Evolutionary conservation across 306 rosid species (phyloP), one percentile per base, ranked within the genome.

Genomic region (Lotus japonicus): DNA sequence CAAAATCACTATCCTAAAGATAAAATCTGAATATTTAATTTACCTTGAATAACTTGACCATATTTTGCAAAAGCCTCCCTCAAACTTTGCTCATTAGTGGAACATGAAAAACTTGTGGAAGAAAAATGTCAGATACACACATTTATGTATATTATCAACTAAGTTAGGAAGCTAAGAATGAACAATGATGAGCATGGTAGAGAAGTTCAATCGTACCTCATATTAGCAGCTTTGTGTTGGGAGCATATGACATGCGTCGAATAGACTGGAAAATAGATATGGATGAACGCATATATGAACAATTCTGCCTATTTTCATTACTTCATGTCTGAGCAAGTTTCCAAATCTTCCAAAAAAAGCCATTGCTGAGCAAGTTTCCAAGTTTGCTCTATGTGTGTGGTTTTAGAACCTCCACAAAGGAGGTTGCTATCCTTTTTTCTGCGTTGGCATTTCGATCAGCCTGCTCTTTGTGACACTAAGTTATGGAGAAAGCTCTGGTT

Each of bases 321-420:
- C 81, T 2, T 86, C 51, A 68, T 84, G 87, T 55, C 90, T 77
- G 1, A 88, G 85, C 44, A 88, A 53, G 68, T 70, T 88, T 81
- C 99, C 99, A 42, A 94, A 19, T 81, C 75, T 88, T 66, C 90
- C 80, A 5, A 94, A 75, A 80, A 94, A 88, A 77, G 97, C 95
- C 97, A 94, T 94, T 18, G 59, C 62, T 66, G 77, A n/a, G n/a
- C n/a, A n/a, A n/a, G n/a, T n/a, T n/a, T n/a, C n/a, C n/a, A n/a
- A n/a, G n/a, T n/a, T n/a, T n/a, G n/a, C n/a, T n/a, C n/a, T n/a
- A n/a, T n/a, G n/a, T n/a, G n/a, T n/a, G n/a, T n/a, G n/a, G n/a
- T n/a, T n/a, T n/a, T n/a, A n/a, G n/a, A n/a, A n/a, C n/a, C n/a
- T n/a, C n/a, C n/a, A n/a, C n/a, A n/a, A n/a, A n/a, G n/a, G n/a